phyloP scores from a whole-genome alignment of 306 rosid genomes.

The Ceratonia siliqua region DNA sequence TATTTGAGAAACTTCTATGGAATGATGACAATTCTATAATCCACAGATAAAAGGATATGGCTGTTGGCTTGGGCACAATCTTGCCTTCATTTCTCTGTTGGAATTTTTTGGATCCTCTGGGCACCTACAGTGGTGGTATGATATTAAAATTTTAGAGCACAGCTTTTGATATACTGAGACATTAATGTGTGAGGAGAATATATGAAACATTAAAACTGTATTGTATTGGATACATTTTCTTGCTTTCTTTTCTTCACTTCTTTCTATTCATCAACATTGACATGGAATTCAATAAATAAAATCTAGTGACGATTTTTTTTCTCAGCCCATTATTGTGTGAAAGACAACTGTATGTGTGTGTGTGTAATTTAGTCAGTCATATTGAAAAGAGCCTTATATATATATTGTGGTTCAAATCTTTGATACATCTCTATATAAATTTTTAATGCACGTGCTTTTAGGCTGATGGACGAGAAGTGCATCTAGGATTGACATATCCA shows the following conservation, averaged over 20 bases:
- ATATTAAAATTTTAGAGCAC: conserved; percentile 7
- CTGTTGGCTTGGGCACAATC: conserved; percentile 86
- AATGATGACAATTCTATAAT: conserved; percentile 32
- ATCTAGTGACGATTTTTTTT: conserved; percentile 11
- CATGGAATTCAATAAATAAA: conserved; percentile 5
- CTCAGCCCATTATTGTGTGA: conserved; percentile 18
- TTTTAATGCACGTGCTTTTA: conserved; percentile 42
- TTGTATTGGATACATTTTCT: conserved; percentile 13
- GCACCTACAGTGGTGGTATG: conserved; percentile 98
- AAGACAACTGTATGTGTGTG: not conserved
- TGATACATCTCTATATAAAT: not conserved
- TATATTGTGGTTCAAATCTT: conserved; percentile 14
- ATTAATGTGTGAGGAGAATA: conserved; percentile 1
- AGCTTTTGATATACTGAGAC: conserved; percentile 17
- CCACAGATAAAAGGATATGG: conserved; percentile 92
- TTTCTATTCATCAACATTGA: conserved; percentile 25
- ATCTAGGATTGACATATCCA: conserved; percentile 76
- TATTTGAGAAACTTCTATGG: conserved; percentile 1
- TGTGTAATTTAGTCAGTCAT: too few relatives aligned
- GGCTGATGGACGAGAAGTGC: conserved; percentile 96
- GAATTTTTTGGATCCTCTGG: conserved; percentile 87
- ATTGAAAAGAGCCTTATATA: not conserved
- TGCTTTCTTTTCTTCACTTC: conserved; percentile 21
- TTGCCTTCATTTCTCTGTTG: conserved; percentile 77
- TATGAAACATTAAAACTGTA: conserved; percentile 11